Percentiles rank a stretch among this genome's conserved stretches.
These are phyloP conservation scores for Saccharata proteae DNA, from an alignment of 2,329 filamentous ascomycete species.

Conservation along the genomic window DNA sequence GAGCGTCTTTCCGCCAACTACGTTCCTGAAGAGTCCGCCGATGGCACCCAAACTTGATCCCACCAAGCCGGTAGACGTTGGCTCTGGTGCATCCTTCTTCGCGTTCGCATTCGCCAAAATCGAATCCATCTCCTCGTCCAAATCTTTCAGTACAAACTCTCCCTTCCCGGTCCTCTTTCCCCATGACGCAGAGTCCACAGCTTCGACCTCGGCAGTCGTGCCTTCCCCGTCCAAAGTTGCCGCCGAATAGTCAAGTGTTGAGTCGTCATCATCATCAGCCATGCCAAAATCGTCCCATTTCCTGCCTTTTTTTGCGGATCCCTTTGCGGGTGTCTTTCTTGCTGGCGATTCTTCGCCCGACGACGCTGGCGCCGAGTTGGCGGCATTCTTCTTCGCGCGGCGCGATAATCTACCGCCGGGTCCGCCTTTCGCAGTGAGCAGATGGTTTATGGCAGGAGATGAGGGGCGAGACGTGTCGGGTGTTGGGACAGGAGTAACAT, in stretches of 20 bases:
- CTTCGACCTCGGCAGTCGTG: slow-evolving; percentile 48
- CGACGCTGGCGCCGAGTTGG: slow-evolving; percentile 50
- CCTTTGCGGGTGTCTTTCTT: slow-evolving; percentile 40
- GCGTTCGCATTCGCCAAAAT: slow-evolving; percentile 74
- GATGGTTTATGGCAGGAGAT: slow-evolving; percentile 56
- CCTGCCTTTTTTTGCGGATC: slow-evolving; percentile 66
- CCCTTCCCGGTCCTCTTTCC: slow-evolving; percentile 75
- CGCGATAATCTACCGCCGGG: slow-evolving; percentile 69
- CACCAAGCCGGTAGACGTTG: slow-evolving; percentile 41
- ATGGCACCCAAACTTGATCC: slow-evolving; percentile 72
- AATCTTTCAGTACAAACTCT: slow-evolving; percentile 84
- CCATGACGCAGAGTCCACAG: slow-evolving; percentile 69
- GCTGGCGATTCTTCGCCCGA: slow-evolving; percentile 70
- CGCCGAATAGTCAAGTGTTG: slow-evolving; percentile 80
- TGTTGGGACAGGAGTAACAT: slow-evolving; percentile 57
- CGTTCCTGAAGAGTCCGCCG: slow-evolving; percentile 81
- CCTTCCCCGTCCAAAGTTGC: slow-evolving; percentile 37
- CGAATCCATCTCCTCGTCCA: slow-evolving; percentile 84
- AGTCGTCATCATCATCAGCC: slow-evolving; percentile 71
- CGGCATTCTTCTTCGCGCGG: slow-evolving; percentile 58
- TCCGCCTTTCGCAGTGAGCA: slow-evolving; percentile 56
- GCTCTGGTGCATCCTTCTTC: slow-evolving; percentile 31
- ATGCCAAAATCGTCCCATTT: slow-evolving; percentile 87
- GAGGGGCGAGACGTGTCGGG: slow-evolving; percentile 68
- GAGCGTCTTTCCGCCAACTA: slow-evolving; percentile 86